Base-by-base conservation (phyloP, 139 green algal genomes). In the Chlamydomonas sphaeroides region DNA sequence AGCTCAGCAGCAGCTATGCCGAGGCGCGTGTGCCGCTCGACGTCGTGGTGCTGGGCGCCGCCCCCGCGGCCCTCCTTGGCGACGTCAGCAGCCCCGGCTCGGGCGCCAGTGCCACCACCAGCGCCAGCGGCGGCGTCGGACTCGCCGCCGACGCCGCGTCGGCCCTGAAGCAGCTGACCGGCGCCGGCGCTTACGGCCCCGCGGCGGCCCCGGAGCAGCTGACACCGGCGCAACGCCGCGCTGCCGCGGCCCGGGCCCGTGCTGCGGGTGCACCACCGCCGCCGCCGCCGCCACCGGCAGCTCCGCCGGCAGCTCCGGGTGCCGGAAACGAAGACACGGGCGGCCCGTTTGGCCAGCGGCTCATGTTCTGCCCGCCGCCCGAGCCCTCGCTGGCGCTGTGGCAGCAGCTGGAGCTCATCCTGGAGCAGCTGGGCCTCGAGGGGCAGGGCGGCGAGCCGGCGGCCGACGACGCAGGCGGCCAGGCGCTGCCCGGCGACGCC, bases 351-450 rank as follows among this genome's bases (percentile, higher is more conserved):
- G 62, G 63, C 11, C 77, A 84, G 48, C 65, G 77, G 65, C 65
- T 84, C 21, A 1, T 84, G 28, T 48, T 35, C 39, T 84, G 30
- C 25, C 77, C 77, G 48, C 77, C 77, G 2, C 77, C 77, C 26
- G 48, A 67, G 20, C 65, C 77, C 26, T 36, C 77, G 4, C 65
- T 75, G 35, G 65, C 65, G 11, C 49, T 75, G 36, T 84, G 77
- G 77, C 77, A 84, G 77, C 77, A 84, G 45, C 35, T 84, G 77
- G 77, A 84, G 77, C 48, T 49, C 18, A 65, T 84, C 17, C 63
- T 84, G 49, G 77, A 84, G 77, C 3, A 30, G 48, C 65, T 84
- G 48, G 61, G 65, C 17, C 42, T 65, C 45, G 62, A 83, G 33
- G 42, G 21, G 39, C 15, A 7, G 14, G 20, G 35, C 21, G 14